Evolutionary conservation across 2,329 filamentous ascomycete genomes (phyloP).

Genomic region (Setomelanomma holmii): DNA sequence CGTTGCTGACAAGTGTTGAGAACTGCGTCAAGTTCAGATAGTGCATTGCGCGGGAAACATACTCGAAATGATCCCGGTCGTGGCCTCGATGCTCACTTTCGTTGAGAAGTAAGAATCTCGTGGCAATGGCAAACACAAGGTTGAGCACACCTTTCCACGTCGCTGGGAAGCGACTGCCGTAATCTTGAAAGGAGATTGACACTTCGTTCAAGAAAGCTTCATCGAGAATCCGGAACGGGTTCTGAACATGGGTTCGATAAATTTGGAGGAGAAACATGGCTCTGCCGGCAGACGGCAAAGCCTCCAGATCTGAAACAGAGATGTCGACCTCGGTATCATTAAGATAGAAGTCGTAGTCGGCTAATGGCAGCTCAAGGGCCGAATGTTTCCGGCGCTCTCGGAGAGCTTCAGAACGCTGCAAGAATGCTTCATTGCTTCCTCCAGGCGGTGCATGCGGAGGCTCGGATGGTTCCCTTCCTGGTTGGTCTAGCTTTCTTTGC

Average conservation of each 20-base stretch:
- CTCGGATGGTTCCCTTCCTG: conserved; percentile 7
- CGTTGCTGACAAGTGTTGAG: conserved; percentile 27
- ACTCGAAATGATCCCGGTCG: conserved; percentile 44
- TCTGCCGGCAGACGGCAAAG: conserved; percentile 39
- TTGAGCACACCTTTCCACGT: conserved; percentile 50
- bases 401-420: conserved; percentile 23
- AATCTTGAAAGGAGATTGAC: conserved; percentile 19
- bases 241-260: conserved; percentile 24
- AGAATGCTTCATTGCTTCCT: conserved; percentile 7
- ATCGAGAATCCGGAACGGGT: conserved; percentile 34
- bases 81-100: conserved; percentile 32
- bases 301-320: conserved; percentile 30
- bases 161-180: conserved; percentile 7
- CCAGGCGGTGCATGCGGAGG: conserved; percentile 29
- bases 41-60: conserved; percentile 42
- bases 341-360: conserved; percentile 42
- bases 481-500: conserved; percentile 22
- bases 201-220: conserved; percentile 30
- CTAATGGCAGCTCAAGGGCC: conserved; percentile 21
- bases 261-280: conserved; percentile 42
- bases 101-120: conserved; percentile 45
- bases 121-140: conserved; percentile 51
- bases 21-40: conserved; percentile 26
- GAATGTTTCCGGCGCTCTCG: conserved; percentile 22
- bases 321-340: conserved; percentile 39